Percentiles rank a stretch among this genome's conserved stretches.
Conservation (phyloP, 2,329 filamentous ascomycete genomes). For the Pseudocercospora macadamiae region DNA sequence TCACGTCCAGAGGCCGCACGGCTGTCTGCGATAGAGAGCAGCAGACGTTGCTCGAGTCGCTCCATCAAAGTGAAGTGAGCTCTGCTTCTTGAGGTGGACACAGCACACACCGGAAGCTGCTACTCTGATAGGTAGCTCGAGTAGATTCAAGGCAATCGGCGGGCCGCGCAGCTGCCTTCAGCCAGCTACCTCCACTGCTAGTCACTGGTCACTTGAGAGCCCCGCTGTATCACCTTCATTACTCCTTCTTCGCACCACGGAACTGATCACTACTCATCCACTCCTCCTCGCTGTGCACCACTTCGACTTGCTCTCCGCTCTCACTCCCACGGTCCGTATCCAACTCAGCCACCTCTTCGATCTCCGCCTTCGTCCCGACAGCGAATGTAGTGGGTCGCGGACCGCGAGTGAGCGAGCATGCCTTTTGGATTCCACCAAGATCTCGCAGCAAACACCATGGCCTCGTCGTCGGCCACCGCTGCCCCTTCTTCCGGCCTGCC, state of each 20-base stretch:
- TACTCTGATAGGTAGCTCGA: no score
- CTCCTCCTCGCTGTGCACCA: background rate
- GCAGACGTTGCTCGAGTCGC: background rate
- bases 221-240: background rate
- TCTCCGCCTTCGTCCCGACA: no score
- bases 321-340: background rate
- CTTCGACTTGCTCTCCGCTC: no score
- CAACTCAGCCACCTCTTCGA: no score
- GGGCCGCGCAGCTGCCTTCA: conserved; percentile 1
- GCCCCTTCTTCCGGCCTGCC: background rate
- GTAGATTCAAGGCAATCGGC: background rate
- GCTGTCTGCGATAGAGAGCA: background rate
- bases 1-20: background rate
- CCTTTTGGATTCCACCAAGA: conserved; percentile 8
- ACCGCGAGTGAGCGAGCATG: no score
- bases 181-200: background rate
- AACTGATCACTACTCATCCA: no score
- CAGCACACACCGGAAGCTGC: no score
- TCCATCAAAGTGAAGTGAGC: no score
- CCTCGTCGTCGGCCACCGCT: conserved; percentile 6
- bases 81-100: no score
- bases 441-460: conserved; percentile 9
- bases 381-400: no score
- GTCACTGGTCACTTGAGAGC: background rate
- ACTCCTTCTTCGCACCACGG: no score